Evolutionary conservation across 2,329 filamentous ascomycete genomes (phyloP), one percentile per base, ranked within the genome.

Genomic region (Xylariaceae sp.): DNA sequence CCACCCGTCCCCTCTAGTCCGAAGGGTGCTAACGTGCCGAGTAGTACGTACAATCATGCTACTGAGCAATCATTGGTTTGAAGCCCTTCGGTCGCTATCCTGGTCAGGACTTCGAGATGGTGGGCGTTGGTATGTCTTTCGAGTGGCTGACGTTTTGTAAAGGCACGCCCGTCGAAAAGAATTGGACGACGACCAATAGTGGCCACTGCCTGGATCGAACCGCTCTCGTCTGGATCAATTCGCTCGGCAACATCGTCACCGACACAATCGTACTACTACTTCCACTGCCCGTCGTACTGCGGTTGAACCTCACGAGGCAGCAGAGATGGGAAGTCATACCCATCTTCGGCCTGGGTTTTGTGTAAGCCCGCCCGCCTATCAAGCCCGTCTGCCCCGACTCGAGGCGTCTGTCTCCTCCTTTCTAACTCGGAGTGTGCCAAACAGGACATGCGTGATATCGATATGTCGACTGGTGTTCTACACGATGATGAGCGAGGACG

Each of bases 261-360:
- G 46, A 49, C 23, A 2, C 47, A 5, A 40, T 47, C 18, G 22
- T 49, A n/a, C 37, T 49, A 8, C 5, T 44, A 5, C 41, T 49
- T n/a, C 46, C 46, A 3, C 39, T 49, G 29, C 46, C 46, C 18
- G 46, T 49, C 12, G 41, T 43, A 5, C 45, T 38, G 42, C 29
- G 35, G 14, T 35, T 49, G 9, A 45, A 46, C 18, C 31, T 49
- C 31, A 44, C 42, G 16, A 38, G 17, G 24, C 41, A 28, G 19
- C 38, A 39, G 33, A 49, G 39, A 19, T 45, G 43, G 45, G 43
- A 36, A 9, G 35, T 49, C 5, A 36, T 46, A 6, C 43, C 36
- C 22, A 38, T 49, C 12, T 47, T 49, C 22, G 24, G 26, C 9
- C 26, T 49, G 3, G 46, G 46, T 1, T 46, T 47, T 29, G 36